Conservation (phyloP, 257 asterid species). For the Jacaranda mimosifolia region DNA sequence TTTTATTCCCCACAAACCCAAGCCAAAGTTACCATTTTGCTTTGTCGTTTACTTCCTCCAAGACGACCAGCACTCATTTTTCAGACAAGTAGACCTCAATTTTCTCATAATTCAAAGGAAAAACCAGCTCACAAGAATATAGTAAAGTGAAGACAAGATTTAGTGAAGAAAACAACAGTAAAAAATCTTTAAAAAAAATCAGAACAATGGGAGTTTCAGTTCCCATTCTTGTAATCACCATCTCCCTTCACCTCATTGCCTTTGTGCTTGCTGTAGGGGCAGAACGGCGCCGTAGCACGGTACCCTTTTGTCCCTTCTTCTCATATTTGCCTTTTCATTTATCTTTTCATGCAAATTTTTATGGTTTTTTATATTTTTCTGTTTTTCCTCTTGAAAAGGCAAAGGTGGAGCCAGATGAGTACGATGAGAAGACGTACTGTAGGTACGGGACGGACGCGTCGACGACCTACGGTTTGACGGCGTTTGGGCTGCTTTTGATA, state of each 20-base stretch:
- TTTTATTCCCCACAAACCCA: neutral
- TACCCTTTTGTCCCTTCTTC: conserved; percentile 33
- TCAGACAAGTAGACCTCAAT: neutral
- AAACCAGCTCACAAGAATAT: neutral
- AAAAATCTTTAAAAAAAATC: neutral
- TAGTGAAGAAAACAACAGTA: neutral
- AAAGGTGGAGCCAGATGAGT: conserved; percentile 83
- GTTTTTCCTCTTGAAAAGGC: conserved; percentile 54
- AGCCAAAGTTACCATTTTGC: conserved; percentile 35
- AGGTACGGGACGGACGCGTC: conserved; percentile 87
- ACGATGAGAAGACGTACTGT: conserved; percentile 86
- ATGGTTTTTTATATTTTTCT: neutral
- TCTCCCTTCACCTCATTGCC: conserved; percentile 82
- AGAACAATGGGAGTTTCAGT: conserved; percentile 74
- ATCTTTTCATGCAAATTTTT: neutral
- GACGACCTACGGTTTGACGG: conserved; percentile 87
- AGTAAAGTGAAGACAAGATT: neutral
- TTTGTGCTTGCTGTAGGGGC: conserved; percentile 96
- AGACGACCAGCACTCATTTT: neutral
- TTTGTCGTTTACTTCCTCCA: conserved; percentile 15
- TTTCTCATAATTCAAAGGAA: conserved; percentile 24
- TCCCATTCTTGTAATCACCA: conserved; percentile 64
- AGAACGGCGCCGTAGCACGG: conserved; percentile 98
- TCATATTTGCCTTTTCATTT: neutral
- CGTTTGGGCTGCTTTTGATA: conserved; percentile 87